These are phyloP conservation scores for Tilletia caries DNA, from an alignment of 1,284 basidiomycete species.

Conservation along the genomic window DNA sequence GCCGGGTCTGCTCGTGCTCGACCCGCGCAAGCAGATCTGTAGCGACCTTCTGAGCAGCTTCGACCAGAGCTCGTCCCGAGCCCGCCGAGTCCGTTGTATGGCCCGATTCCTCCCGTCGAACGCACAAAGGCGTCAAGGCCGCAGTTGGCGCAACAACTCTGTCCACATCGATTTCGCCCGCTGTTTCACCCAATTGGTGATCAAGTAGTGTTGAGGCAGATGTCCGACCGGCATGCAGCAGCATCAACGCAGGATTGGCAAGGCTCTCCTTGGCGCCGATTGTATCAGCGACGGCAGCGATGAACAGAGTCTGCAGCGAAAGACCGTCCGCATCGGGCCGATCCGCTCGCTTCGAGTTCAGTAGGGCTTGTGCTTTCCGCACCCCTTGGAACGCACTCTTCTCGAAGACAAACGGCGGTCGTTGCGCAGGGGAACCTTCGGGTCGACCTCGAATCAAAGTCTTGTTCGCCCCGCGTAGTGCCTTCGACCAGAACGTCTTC, in stretches of 20 bases:
- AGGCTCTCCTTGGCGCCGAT: background rate
- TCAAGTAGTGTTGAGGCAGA: background rate
- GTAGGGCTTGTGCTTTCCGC: background rate
- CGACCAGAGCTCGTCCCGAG: background rate
- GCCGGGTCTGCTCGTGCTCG: slow-evolving; percentile 1
- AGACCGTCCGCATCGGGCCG: background rate
- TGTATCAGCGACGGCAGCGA: background rate
- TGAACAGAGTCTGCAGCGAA: background rate
- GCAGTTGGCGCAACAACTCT: background rate
- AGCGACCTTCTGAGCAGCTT: background rate
- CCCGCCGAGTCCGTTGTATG: background rate
- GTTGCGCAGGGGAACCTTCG: background rate
- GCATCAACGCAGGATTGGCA: background rate
- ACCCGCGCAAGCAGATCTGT: background rate
- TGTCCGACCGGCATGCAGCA: slow-evolving; percentile 9
- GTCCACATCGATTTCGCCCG: slow-evolving; percentile 1
- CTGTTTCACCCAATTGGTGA: background rate
- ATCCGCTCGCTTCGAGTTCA: background rate
- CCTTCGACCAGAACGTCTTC: background rate
- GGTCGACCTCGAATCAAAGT: background rate
- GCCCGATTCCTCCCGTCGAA: background rate
- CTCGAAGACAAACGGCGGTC: background rate
- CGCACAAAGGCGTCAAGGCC: background rate
- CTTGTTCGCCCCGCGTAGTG: background rate
- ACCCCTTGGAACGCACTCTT: background rate